These are phyloP conservation scores for Lepiota brunneoincarnata DNA, from an alignment of 768 basidiomycete species.

Conservation along the genomic window DNA sequence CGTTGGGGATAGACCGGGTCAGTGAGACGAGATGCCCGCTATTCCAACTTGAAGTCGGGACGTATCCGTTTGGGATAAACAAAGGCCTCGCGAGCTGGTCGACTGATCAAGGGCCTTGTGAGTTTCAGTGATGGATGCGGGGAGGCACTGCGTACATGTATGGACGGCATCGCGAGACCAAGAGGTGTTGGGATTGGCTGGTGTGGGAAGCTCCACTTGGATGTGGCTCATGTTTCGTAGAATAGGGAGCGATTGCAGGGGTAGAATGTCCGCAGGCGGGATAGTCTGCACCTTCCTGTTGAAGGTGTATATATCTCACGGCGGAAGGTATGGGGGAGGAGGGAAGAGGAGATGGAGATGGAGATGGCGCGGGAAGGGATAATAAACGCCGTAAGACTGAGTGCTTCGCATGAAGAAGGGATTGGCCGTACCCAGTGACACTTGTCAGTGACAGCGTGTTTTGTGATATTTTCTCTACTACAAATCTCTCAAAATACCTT, in stretches of 20 bases:
- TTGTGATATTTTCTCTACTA: too few species aligned
- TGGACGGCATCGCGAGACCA: constrained; percentile 1
- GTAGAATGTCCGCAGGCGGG: neutral
- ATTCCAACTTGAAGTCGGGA: neutral
- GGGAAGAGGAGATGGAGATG: neutral
- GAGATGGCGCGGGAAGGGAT: too few species aligned
- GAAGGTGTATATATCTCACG: too few species aligned
- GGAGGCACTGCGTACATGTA: neutral
- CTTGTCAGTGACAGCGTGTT: too few species aligned
- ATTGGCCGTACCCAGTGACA: too few species aligned
- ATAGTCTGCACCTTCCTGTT: too few species aligned
- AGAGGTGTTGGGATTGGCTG: neutral
- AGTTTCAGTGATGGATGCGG: neutral
- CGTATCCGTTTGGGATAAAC: neutral
- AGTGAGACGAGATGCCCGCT: neutral
- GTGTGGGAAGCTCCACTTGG: constrained; percentile 4
- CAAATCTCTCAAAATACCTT: constrained; percentile 22
- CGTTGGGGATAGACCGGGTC: neutral
- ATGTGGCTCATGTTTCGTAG: neutral
- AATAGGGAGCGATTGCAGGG: too few species aligned
- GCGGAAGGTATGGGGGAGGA: too few species aligned
- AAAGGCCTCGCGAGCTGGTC: neutral
- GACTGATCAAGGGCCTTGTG: neutral
- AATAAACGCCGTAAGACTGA: neutral
- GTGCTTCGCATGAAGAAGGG: too few species aligned